A percentile compares a stretch with the other conserved stretches of the same genome.
phyloP scores from a whole-genome alignment of 2,329 filamentous ascomycete genomes.

The Fusarium brachygibbosum region DNA sequence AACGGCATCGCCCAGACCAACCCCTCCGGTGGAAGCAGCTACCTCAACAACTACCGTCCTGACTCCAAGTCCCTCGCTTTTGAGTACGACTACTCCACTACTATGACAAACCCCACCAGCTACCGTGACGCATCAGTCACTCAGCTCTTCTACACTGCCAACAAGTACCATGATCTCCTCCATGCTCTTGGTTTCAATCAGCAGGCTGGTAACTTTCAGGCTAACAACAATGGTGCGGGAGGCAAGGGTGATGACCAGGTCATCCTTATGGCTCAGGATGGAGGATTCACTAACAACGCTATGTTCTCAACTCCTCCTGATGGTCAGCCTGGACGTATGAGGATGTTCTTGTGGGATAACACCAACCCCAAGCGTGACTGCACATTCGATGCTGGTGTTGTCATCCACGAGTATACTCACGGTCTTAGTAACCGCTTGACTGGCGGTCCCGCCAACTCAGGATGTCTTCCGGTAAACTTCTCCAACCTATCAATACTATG shows the following conservation, averaged over 20 bases:
- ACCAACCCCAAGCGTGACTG: slow-evolving; percentile 65
- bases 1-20: slow-evolving; percentile 67
- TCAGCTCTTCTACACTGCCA: slow-evolving; percentile 72
- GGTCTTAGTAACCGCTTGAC: slow-evolving; percentile 67
- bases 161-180: slow-evolving; percentile 71
- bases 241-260: slow-evolving; percentile 66
- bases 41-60: slow-evolving; percentile 62
- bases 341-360: slow-evolving; percentile 69
- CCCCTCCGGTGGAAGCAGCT: slow-evolving; percentile 57
- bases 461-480: slow-evolving; percentile 56
- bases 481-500: fast-evolving
- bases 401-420: slow-evolving; percentile 72
- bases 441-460: slow-evolving; percentile 67
- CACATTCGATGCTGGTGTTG: slow-evolving; percentile 70
- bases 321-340: slow-evolving; percentile 66
- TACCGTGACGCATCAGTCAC: slow-evolving; percentile 69
- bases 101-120: slow-evolving; percentile 51
- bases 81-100: slow-evolving; percentile 59
- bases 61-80: slow-evolving; percentile 59
- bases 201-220: slow-evolving; percentile 70
- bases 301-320: slow-evolving; percentile 69
- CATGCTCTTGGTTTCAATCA: slow-evolving; percentile 71
- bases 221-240: slow-evolving; percentile 67
- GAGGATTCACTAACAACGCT: slow-evolving; percentile 67
- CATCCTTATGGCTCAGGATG: slow-evolving; percentile 70